Evolutionary conservation across 2,329 filamentous ascomycete genomes (phyloP), one percentile per base, ranked within the genome.

Genomic region (Pestalotiopsis sp.): DNA sequence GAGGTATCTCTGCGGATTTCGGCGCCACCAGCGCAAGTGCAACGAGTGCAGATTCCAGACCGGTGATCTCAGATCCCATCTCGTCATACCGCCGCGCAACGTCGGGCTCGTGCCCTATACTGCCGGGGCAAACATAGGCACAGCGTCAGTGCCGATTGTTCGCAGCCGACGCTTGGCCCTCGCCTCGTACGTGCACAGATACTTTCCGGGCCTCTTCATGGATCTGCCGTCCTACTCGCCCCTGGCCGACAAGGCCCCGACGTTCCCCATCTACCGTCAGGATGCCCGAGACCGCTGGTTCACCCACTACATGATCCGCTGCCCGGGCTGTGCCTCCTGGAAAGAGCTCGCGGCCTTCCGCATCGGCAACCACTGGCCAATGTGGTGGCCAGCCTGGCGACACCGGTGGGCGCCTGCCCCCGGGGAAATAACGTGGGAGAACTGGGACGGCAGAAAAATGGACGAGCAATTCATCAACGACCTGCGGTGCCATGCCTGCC

Each of bases 301-400:
- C 63, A 71, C 68, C 4, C 66, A 64, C 38, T 69, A 71, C 23
- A 71, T 67, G 66, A 64, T 71, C 23, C 66, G 69, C 12, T 71
- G 68, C n/a, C 66, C 68, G 2, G 14, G 27, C 4, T 70, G 69
- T 55, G 45, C 60, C 12, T 39, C 9, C 17, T 71, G 68, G 68
- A 67, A 69, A 23, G 69, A 71, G 25, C 57, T 70, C 12, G 14
- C 61, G 2, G 31, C 59, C 17, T 71, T 66, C 45, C 38, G 68
- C 12, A 13, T 25, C 17, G 59, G 60, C 7, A 41, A 57, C 17
- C 23, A 9, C 45, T 67, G 66, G 61, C 66, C 66, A 5, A 67
- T 64, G 52, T 67, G 66, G 66, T 64, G 66, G 66, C 49, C 49
- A 4, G 49, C 60, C 12, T 25, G n/a, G 41, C 66, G 23, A 4